Evolutionary conservation across 768 basidiomycete species (phyloP), one percentile per base, ranked within the genome.

Genomic region (Boletus rex-veris): DNA sequence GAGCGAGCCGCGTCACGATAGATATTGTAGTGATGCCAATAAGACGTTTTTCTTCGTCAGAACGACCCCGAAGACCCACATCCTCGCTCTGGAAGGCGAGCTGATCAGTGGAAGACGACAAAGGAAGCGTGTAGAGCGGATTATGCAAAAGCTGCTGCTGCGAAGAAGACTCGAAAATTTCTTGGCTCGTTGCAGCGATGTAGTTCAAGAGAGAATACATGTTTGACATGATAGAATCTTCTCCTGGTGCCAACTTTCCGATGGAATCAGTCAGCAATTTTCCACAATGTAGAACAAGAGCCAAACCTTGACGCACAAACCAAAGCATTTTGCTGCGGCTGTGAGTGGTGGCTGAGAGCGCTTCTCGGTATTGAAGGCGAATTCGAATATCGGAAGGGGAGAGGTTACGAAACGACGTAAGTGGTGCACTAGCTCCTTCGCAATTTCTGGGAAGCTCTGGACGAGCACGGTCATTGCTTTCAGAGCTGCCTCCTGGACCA

Each of bases 161-260:
- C 37, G 72, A 76, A 3, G 79, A 74, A 45, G 64, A 72, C 46
- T 88, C 87, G 35, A 78, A 78, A 33, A 83, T 80, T 44, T 90
- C 89, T 64, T 88, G 90, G 74, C 85, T 87, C 3, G 91, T 85
- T 4, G 89, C 84, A 2, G 90, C 84, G 54, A 98, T 87, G 68
- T 90, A 89, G 67, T 98, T 98, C 55, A 98, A 78, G 12, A 98
- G 80, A 5, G 96, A 97, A 69, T 98, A 98, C 85, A 98, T 88
- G 60, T 94, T 92, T 4, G 95, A 98, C 82, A 94, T 86, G 66
- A 90, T 80, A 36, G 93, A 80, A 65, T 94, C 93, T 59, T 93
- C 90, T 40, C 90, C 90, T 15, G 90, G 87, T 15, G 90, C 85
- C 37, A 92, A 75, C 91, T 93, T 55, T 37, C 40, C 36, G 10